Base-by-base conservation (phyloP, 2,329 filamentous ascomycete species). In the Sphaerulina populicola region DNA sequence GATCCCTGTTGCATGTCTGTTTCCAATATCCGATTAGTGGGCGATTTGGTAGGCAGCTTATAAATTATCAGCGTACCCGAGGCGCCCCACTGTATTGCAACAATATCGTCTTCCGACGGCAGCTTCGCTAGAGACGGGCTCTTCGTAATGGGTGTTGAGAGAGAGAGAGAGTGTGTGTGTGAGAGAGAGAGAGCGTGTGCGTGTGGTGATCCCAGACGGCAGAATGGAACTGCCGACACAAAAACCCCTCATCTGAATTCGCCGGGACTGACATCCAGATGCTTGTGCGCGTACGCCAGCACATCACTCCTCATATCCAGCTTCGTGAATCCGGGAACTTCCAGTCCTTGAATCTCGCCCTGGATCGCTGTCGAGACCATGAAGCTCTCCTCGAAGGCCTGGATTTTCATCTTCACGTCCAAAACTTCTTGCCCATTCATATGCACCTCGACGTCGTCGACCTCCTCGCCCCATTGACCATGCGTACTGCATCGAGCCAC, bases 331-430 rank as follows among this genome's bases (percentile, higher is more conserved):
- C 56, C 56, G 4, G 66, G 66, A 6, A 67, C 59, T 47, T 60
- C 59, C 29, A 66, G 31, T 7, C 55, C 60, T 35, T 63, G 44
- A 14, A 64, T 56, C 15, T 64, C 50, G 29, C 67, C 66, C 55
- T 68, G 70, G 27, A 72, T 74, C 5, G 79, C 78, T 30, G 77
- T 77, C 0, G 77, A 76, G 57, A 83, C 69, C 65, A 83, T 75
- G 59, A 77, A 82, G 49, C 78, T 71, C 53, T 75, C 69, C 55
- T 79, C 78, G 61, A 79, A 82, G 0, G 77, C 74, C 50, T 78
- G 73, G 14, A 83, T 72, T 61, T 80, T 77, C 58, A 83, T 69
- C 44, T 73, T 68, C 15, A 81, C 77, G 57, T 80, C 74, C 4
- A 72, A 63, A 45, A 81, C 69, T 36, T 63, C 61, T 45, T 65